Base-by-base conservation (phyloP, 768 basidiomycete species). In the Ramaria sp. region DNA sequence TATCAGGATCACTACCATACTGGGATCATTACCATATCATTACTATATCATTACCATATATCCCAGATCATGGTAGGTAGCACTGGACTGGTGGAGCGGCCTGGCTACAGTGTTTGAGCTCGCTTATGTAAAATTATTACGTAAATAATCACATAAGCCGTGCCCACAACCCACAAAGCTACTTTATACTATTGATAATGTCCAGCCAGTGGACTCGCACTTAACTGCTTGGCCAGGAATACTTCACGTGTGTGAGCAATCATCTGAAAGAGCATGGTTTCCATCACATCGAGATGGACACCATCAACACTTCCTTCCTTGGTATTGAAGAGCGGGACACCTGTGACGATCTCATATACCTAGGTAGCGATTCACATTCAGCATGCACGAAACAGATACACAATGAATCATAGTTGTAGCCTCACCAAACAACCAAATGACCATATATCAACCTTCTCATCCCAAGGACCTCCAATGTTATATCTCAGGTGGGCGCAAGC, bases 391-490 rank as follows among this genome's bases (percentile, higher is more conserved):
- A 3, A 38, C 5, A 27, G 37, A 58, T 1, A 51, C 41, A 15
- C 24, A 52, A 47, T 10, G 10, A 19, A 19, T 7, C 59, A 22
- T 39, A n/a, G n/a, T n/a, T n/a, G n/a, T n/a, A n/a, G n/a, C n/a
- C n/a, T n/a, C n/a, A 61, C 62, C 54, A 63, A 33, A 43, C 61
- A 62, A 17, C 61, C 62, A 39, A 55, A 51, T 10, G 58, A 30
- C 62, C 62, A 63, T 11, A 63, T 59, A 46, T 63, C 62, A 4
- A 59, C 58, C 45, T 45, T 50, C 22, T 51, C 53, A 30, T 54
- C 56, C 61, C 61, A 62, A 22, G 49, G 53, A 13, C 54, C 61
- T 31, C 51, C 47, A n/a, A n/a, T n/a, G n/a, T n/a, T n/a, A n/a
- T n/a, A n/a, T n/a, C n/a, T n/a, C n/a, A n/a, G n/a, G n/a, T n/a